Base-by-base conservation (phyloP, 2,329 filamentous ascomycete genomes). In the Cercospora sojina region DNA sequence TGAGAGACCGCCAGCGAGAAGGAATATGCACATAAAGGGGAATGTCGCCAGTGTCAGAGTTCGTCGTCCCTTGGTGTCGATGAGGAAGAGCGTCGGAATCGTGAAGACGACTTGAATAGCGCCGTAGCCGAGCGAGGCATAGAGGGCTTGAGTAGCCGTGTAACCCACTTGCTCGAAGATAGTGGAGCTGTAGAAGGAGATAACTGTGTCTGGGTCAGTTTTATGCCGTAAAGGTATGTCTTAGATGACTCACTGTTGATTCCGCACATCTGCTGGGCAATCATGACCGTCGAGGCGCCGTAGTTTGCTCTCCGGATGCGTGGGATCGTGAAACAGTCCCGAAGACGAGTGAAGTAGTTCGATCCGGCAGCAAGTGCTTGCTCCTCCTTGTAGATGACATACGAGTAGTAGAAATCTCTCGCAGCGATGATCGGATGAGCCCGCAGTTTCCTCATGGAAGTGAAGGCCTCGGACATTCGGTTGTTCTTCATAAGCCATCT, bases 321-420 rank as follows among this genome's bases (percentile, higher is more conserved):
- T 4, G 82, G 82, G 3, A 84, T 78, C 1, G 78, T 75, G 69
- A 86, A 82, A 58, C 83, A 80, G 63, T 87, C 84, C 66, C 75
- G 74, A 59, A 85, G 73, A 56, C 84, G 82, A 49, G 67, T 70
- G 66, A 74, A 76, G 67, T 75, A 85, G 74, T 70, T 79, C 4
- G 78, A 74, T 1, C 80, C 80, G 10, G 79, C 60, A 38, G 75
- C 67, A 64, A 79, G 57, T 68, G 74, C 67, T 69, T 77, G 38
- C 73, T 78, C 65, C 74, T 78, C 38, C 72, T 75, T 12, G 73
- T 75, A 72, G 76, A 80, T 59, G 74, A 77, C 70, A 75, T 76
- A 67, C 74, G 77, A 61, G 71, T 87, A 86, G 78, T 85, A 87
- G 69, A 84, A 80, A 67, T 87, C 85, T 41, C 85, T 77, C 0